Evolutionary conservation across 2,329 filamentous ascomycete species (phyloP).

Genomic region (Stagonosporopsis chrysanthemi): DNA sequence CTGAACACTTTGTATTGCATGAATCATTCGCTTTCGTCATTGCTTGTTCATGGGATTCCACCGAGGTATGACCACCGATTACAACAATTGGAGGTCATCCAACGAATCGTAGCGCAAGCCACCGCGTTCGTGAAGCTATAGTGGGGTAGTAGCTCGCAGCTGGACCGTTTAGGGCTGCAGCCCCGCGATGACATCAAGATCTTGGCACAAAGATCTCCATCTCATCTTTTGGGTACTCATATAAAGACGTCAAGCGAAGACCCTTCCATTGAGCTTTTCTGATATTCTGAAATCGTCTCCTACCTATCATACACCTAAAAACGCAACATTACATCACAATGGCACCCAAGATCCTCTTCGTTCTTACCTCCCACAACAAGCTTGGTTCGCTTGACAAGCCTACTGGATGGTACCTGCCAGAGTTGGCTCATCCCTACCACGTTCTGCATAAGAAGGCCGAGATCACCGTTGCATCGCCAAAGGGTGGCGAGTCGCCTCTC

Average conservation of each 20-base stretch:
- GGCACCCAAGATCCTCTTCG: conserved; percentile 69
- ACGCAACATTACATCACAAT: background rate
- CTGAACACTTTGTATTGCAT: background rate
- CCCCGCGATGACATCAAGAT: conserved; percentile 12
- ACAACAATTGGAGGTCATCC: background rate
- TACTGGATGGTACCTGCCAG: conserved; percentile 73
- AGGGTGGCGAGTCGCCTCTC: conserved; percentile 49
- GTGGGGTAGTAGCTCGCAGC: background rate
- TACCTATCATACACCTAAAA: background rate
- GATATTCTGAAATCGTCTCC: no score
- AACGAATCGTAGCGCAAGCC: background rate
- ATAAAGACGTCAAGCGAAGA: background rate
- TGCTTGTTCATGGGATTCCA: background rate
- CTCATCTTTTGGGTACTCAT: conserved; percentile 3
- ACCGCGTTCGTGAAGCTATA: background rate
- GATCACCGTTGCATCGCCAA: conserved; percentile 51
- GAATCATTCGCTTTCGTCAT: background rate
- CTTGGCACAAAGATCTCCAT: background rate
- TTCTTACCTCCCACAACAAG: conserved; percentile 69
- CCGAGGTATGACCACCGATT: conserved; percentile 2
- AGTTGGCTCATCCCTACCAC: conserved; percentile 51
- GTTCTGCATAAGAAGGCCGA: conserved; percentile 47
- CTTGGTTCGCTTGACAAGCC: conserved; percentile 55
- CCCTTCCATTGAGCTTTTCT: background rate
- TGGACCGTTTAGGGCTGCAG: conserved; percentile 6